Conservation (phyloP, 192 early-diverging fungal genomes). For the Backusella circina region DNA sequence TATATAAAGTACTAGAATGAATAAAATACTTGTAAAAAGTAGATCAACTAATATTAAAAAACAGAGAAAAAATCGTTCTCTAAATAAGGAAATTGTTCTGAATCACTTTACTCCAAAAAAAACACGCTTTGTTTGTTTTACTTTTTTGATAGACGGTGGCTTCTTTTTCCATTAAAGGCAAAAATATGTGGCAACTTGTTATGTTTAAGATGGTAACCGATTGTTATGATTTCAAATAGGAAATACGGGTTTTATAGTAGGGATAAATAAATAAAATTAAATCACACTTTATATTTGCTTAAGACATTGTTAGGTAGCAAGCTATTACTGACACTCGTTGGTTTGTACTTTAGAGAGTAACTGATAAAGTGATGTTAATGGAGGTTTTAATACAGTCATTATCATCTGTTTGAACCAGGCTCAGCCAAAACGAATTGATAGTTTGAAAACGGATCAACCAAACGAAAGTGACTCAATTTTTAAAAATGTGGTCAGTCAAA, state of each 20-base stretch:
- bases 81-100: background rate
- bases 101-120: background rate
- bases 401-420: too few species aligned
- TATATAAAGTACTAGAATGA: too few species aligned
- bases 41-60: background rate
- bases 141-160: background rate
- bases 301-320: too few species aligned
- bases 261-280: background rate
- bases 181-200: background rate
- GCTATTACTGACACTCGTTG: too few species aligned
- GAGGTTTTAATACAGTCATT: too few species aligned
- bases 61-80: too few species aligned
- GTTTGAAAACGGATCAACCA: too few species aligned
- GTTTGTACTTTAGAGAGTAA: too few species aligned
- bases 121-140: background rate
- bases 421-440: too few species aligned
- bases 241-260: background rate
- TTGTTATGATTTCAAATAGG: background rate
- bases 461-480: too few species aligned
- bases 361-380: too few species aligned
- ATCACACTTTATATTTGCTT: background rate
- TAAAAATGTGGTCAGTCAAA: too few species aligned
- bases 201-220: background rate
- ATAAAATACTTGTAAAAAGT: background rate
- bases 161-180: background rate